phyloP scores from a whole-genome alignment of 2,329 filamentous ascomycete genomes.

The Alternaria dauci region DNA sequence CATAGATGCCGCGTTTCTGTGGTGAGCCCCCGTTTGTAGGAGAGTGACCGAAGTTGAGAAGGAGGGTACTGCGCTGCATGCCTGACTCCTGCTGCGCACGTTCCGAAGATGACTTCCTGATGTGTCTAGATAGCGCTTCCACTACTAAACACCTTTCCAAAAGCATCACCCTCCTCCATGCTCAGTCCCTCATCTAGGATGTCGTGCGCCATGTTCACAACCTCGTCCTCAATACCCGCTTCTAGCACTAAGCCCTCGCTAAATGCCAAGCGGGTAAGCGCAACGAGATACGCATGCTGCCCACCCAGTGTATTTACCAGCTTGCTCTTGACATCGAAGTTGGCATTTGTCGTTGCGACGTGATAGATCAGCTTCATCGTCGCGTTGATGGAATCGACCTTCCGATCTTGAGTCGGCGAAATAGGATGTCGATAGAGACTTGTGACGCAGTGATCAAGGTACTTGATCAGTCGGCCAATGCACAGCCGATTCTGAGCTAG shows the following conservation, averaged over 20 bases:
- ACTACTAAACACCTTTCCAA: slow-evolving; percentile 56
- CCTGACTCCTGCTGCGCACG: slow-evolving; percentile 55
- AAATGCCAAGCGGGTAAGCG: slow-evolving; percentile 84
- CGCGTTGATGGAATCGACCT: slow-evolving; percentile 64
- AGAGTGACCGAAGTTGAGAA: slow-evolving; percentile 77
- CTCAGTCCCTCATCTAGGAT: slow-evolving; percentile 83
- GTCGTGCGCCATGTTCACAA: slow-evolving; percentile 80
- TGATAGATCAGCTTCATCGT: slow-evolving; percentile 69
- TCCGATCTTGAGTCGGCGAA: slow-evolving; percentile 49
- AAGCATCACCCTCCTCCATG: slow-evolving; percentile 75
- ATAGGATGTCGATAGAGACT: slow-evolving; percentile 59
- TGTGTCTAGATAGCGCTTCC: slow-evolving; percentile 18
- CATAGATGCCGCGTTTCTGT: not conserved
- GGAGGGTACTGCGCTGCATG: slow-evolving; percentile 69
- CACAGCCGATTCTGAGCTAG: slow-evolving; percentile 73
- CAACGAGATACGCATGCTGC: slow-evolving; percentile 82
- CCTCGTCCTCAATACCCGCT: slow-evolving; percentile 76
- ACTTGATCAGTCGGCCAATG: slow-evolving; percentile 77
- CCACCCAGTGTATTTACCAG: slow-evolving; percentile 74
- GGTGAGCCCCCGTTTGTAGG: not conserved
- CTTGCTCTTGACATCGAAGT: slow-evolving; percentile 74
- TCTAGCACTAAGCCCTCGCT: slow-evolving; percentile 82
- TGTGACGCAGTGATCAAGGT: slow-evolving; percentile 76
- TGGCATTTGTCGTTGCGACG: slow-evolving; percentile 67
- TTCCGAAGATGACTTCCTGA: not conserved